phyloP scores from a whole-genome alignment of 768 basidiomycete species.

The Boletus huronensis region DNA sequence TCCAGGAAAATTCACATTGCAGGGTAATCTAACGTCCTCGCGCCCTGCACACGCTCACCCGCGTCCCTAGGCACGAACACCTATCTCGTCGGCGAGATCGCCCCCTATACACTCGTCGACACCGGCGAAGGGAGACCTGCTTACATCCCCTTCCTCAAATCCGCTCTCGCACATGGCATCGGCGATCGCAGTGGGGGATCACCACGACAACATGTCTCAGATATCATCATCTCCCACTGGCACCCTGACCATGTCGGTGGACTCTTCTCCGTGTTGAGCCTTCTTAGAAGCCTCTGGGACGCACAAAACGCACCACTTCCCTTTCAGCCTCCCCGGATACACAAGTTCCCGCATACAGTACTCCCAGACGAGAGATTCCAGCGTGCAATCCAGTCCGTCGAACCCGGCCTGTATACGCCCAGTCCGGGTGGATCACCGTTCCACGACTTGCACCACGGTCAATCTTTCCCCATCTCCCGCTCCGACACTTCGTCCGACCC shows the following conservation, averaged over 20 bases:
- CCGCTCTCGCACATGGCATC: conserved; percentile 50
- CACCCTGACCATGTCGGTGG: conserved; percentile 87
- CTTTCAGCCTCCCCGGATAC: conserved; percentile 66
- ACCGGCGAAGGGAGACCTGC: conserved; percentile 70
- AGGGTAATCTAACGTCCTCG: conserved; percentile 47
- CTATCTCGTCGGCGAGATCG: conserved; percentile 68
- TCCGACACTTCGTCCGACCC: not conserved
- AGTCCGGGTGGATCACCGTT: conserved; percentile 41
- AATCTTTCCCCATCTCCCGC: conserved; percentile 41
- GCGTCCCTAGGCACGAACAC: conserved; percentile 76
- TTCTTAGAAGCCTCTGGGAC: conserved; percentile 65
- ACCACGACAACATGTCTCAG: conserved; percentile 54
- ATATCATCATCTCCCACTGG: conserved; percentile 90
- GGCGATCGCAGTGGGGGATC: not conserved
- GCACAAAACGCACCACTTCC: conserved; percentile 41
- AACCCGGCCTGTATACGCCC: conserved; percentile 45
- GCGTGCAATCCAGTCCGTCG: conserved; percentile 39
- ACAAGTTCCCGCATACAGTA: conserved; percentile 58
- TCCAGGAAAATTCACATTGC: conserved; percentile 83
- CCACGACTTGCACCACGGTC: conserved; percentile 58
- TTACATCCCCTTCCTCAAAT: conserved; percentile 65
- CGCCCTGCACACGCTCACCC: not conserved
- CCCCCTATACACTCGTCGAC: conserved; percentile 79
- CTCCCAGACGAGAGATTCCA: conserved; percentile 28
- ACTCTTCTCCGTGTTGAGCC: conserved; percentile 61